These are phyloP conservation scores for Sclerotinia sclerotiorum DNA, from an alignment of 2,329 filamentous ascomycete genomes.

Conservation along the genomic window DNA sequence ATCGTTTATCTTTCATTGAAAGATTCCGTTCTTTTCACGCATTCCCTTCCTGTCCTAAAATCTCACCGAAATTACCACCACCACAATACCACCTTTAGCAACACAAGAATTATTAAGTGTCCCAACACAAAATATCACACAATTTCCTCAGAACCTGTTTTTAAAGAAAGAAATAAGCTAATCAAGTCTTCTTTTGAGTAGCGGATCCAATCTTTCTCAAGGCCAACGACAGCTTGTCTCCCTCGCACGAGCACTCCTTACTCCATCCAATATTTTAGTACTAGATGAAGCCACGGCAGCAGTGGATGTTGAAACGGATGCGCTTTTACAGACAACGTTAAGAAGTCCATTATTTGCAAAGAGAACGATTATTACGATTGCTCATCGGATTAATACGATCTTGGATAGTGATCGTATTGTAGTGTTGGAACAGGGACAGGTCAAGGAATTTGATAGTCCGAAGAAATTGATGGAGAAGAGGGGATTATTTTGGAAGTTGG, in stretches of 20 bases:
- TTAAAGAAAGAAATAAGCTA: constrained; percentile 13
- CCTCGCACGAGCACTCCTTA: constrained; percentile 87
- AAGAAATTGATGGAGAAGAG: constrained; percentile 70
- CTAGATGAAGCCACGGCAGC: constrained; percentile 92
- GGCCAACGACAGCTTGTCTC: constrained; percentile 94
- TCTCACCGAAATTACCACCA: constrained; percentile 10
- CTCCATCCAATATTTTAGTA: constrained; percentile 94
- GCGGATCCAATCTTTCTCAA: constrained; percentile 87
- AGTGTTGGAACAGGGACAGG: constrained; percentile 85
- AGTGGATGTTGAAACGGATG: constrained; percentile 67
- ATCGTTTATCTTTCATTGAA: constrained; percentile 4
- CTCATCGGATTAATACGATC: constrained; percentile 97
- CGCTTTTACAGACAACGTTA: constrained; percentile 63
- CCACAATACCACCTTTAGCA: neutral
- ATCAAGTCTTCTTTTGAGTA: constrained; percentile 40
- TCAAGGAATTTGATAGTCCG: constrained; percentile 91
- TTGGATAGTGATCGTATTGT: constrained; percentile 86
- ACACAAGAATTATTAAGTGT: neutral
- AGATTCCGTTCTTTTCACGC: neutral
- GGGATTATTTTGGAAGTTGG: constrained; percentile 84
- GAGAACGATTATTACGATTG: constrained; percentile 96
- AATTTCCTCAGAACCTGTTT: constrained; percentile 1
- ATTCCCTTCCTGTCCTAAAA: neutral
- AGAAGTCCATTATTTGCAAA: constrained; percentile 73
- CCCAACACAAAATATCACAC: neutral